Evolutionary conservation across 805 yeast species (phyloP).

Genomic region (Candida pini): DNA sequence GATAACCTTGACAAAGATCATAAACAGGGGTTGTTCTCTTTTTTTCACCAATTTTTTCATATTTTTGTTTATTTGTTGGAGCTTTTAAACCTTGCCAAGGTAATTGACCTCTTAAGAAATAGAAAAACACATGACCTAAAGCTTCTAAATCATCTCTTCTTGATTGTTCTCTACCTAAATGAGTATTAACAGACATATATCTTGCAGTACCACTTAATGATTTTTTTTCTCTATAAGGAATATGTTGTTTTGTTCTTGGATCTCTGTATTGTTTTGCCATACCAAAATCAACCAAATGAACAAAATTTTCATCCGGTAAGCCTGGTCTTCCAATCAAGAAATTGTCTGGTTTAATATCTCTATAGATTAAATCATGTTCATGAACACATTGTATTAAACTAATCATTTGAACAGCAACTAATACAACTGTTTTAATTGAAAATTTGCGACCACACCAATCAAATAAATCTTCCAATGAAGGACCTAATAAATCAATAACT

Average conservation of each 20-base stretch:
- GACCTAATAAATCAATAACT: constrained; percentile 92
- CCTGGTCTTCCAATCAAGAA: constrained; percentile 89
- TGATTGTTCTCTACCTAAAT: constrained; percentile 93
- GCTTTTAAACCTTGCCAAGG: constrained; percentile 99
- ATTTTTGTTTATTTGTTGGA: constrained; percentile 95
- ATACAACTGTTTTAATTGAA: constrained; percentile 81
- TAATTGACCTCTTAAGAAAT: constrained; percentile 86
- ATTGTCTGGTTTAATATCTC: constrained; percentile 98
- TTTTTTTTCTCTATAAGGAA: constrained; percentile 94
- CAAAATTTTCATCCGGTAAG: constrained; percentile 74
- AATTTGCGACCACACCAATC: constrained; percentile 98
- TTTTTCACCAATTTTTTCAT: constrained; percentile 95
- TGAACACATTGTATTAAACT: constrained; percentile 81
- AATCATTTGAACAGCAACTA: constrained; percentile 93
- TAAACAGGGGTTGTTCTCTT: constrained; percentile 83
- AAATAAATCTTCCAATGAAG: constrained; percentile 90
- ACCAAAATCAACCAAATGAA: constrained; percentile 93
- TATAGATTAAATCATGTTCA: constrained; percentile 82
- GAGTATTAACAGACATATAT: constrained; percentile 97
- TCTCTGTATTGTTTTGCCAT: constrained; percentile 98
- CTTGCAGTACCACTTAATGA: constrained; percentile 97
- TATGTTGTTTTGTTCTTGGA: constrained; percentile 91
- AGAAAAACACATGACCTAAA: constrained; percentile 93
- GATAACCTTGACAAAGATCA: constrained; percentile 84
- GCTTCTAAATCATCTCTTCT: constrained; percentile 96